Evolutionary conservation across 768 basidiomycete species (phyloP).

Genomic region (Vishniacozyma victoriae): DNA sequence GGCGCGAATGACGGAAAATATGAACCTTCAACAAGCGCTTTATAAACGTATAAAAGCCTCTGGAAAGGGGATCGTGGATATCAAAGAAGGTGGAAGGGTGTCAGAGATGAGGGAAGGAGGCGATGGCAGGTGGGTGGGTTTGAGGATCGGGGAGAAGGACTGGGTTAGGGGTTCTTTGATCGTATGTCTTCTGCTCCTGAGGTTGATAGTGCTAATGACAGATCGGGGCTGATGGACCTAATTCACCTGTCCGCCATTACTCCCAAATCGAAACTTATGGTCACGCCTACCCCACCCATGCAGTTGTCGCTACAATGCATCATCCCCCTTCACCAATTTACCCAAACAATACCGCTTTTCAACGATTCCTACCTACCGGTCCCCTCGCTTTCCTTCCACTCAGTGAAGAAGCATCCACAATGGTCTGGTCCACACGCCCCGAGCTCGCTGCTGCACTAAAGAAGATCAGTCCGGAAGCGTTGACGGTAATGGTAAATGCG

Average conservation of each 20-base stretch:
- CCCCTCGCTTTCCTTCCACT: slow-evolving; percentile 93
- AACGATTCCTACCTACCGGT: slow-evolving; percentile 89
- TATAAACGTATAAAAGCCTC: slow-evolving; percentile 57
- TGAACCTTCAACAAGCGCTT: slow-evolving; percentile 83
- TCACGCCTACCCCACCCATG: slow-evolving; percentile 84
- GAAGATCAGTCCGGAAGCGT: slow-evolving; percentile 58
- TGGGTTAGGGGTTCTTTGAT: slow-evolving; percentile 67
- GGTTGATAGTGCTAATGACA: background rate
- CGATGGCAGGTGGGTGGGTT: slow-evolving; percentile 69
- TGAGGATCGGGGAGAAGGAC: slow-evolving; percentile 61
- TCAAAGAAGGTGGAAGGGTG: slow-evolving; percentile 72
- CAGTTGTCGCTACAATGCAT: slow-evolving; percentile 78
- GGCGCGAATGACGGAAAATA: slow-evolving; percentile 83
- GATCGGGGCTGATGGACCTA: slow-evolving; percentile 93
- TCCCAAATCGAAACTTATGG: slow-evolving; percentile 81
- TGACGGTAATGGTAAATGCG: slow-evolving; percentile 76
- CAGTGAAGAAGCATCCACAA: slow-evolving; percentile 66
- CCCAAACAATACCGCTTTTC: slow-evolving; percentile 73
- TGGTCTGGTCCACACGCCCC: slow-evolving; percentile 91
- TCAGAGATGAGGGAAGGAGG: slow-evolving; percentile 58
- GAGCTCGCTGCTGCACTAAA: slow-evolving; percentile 66
- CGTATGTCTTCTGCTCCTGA: too few relatives aligned
- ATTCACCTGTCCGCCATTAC: slow-evolving; percentile 84
- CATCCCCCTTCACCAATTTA: slow-evolving; percentile 58
- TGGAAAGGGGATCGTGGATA: slow-evolving; percentile 53